Evolutionary conservation across 495 filamentous ascomycete species (phyloP).

Genomic region (Annulohypoxylon bovei): DNA sequence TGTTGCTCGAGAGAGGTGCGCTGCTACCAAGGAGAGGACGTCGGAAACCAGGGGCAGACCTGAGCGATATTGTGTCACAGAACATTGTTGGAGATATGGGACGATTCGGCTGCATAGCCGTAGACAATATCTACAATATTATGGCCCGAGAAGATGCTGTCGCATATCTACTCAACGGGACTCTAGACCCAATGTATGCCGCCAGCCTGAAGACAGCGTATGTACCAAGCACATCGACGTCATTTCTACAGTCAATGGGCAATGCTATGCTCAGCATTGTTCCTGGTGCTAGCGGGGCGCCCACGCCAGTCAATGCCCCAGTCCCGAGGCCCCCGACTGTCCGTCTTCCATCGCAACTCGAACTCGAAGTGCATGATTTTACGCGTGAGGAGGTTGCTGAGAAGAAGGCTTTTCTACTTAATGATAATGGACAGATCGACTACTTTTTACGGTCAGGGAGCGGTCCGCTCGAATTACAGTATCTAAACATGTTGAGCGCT

Average conservation of each 20-base stretch:
- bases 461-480: constrained; percentile 90
- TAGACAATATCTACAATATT: constrained; percentile 97
- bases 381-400: constrained; percentile 92
- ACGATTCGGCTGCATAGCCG: constrained; percentile 87
- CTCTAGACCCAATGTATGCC: constrained; percentile 83
- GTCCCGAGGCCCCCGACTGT: constrained; percentile 53
- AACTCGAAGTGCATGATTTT: constrained; percentile 96
- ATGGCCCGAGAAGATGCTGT: constrained; percentile 76
- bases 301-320: constrained; percentile 24
- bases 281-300: constrained; percentile 41
- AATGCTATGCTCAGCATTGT: constrained; percentile 68
- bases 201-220: constrained; percentile 77
- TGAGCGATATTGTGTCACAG: constrained; percentile 64
- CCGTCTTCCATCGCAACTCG: constrained; percentile 87
- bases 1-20: constrained; percentile 83
- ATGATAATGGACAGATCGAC: constrained; percentile 96
- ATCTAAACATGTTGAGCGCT: constrained; percentile 96
- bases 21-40: constrained; percentile 82
- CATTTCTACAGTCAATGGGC: constrained; percentile 72
- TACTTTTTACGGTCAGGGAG: constrained; percentile 82
- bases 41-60: constrained; percentile 76
- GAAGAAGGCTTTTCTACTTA: constrained; percentile 84
- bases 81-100: constrained; percentile 79
- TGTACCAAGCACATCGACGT: constrained; percentile 75
- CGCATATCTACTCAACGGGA: constrained; percentile 89